A percentile compares a stretch with the other conserved stretches of the same genome.
Evolutionary conservation across 345 rosid genomes (phyloP).

Genomic region (Pistacia integerrima): DNA sequence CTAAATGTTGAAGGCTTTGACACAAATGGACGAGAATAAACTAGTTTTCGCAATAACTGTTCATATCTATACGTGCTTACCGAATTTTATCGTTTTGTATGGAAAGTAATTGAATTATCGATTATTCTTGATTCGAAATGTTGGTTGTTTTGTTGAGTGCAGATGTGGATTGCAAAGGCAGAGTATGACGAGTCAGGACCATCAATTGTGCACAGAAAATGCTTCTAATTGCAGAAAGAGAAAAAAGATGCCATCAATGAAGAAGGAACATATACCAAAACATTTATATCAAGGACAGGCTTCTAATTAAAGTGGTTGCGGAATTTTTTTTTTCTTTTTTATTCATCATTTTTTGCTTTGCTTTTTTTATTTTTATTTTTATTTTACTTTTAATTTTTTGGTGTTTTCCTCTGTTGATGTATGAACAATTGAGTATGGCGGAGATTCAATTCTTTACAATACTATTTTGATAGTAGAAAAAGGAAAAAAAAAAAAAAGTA

Average conservation of each 20-base stretch:
- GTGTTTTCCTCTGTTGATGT: slow-evolving; percentile 24
- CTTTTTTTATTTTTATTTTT: not conserved
- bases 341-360: not conserved
- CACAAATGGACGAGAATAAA: too few relatives aligned
- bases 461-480: slow-evolving; percentile 20
- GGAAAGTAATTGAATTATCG: too few relatives aligned
- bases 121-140: slow-evolving; percentile 3
- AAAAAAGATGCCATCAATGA: slow-evolving; percentile 18
- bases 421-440: slow-evolving; percentile 9
- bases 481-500: not conserved
- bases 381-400: not conserved
- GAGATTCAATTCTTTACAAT: slow-evolving; percentile 14
- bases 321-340: not conserved
- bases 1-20: too few relatives aligned
- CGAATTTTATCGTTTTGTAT: not conserved
- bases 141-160: slow-evolving; percentile 33
- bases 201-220: slow-evolving; percentile 71
- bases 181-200: slow-evolving; percentile 71
- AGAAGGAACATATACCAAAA: slow-evolving; percentile 24
- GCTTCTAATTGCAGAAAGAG: slow-evolving; percentile 44
- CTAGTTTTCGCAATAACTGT: too few relatives aligned
- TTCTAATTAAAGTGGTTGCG: slow-evolving; percentile 30
- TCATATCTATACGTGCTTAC: too few relatives aligned
- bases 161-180: slow-evolving; percentile 78
- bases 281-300: slow-evolving; percentile 23